Percentiles rank a stretch among this genome's conserved stretches.
These are phyloP conservation scores for Mycena epipterygia DNA, from an alignment of 768 basidiomycete genomes.

Conservation along the genomic window DNA sequence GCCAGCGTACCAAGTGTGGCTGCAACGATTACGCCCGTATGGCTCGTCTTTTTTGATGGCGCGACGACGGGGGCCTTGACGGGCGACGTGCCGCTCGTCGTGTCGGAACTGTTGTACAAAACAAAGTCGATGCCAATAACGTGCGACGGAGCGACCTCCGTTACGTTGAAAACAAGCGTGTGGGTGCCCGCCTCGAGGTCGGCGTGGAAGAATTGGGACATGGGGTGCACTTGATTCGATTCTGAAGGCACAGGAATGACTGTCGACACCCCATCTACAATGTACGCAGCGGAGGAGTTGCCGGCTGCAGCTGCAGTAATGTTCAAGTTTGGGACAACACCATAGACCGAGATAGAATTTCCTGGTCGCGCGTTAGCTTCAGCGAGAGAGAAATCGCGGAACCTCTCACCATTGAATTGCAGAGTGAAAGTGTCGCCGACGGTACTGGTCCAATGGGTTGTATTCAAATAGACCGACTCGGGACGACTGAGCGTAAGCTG, in stretches of 20 bases:
- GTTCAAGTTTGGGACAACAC: slow-evolving; percentile 42
- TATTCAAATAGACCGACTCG: slow-evolving; percentile 46
- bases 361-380: slow-evolving; percentile 43
- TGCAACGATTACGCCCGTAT: slow-evolving; percentile 16
- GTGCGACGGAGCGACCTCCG: slow-evolving; percentile 47
- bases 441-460: slow-evolving; percentile 53
- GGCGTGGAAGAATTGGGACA: slow-evolving; percentile 51
- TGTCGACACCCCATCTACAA: slow-evolving; percentile 49
- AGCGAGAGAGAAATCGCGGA: background rate
- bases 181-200: slow-evolving; percentile 52
- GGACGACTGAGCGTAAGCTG: slow-evolving; percentile 42
- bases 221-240: slow-evolving; percentile 48
- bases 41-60: background rate
- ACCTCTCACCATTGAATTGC: slow-evolving; percentile 51
- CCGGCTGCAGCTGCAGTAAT: slow-evolving; percentile 39
- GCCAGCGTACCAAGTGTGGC: slow-evolving; percentile 23
- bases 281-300: slow-evolving; percentile 51
- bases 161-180: slow-evolving; percentile 53
- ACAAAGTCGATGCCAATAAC: slow-evolving; percentile 57
- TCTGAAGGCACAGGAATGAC: slow-evolving; percentile 41
- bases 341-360: slow-evolving; percentile 52
- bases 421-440: slow-evolving; percentile 52
- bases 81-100: slow-evolving; percentile 39
- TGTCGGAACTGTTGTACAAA: slow-evolving; percentile 54
- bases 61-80: background rate